Base-by-base conservation (phyloP, 495 filamentous ascomycete genomes). In the Chaetomium cochliodes region DNA sequence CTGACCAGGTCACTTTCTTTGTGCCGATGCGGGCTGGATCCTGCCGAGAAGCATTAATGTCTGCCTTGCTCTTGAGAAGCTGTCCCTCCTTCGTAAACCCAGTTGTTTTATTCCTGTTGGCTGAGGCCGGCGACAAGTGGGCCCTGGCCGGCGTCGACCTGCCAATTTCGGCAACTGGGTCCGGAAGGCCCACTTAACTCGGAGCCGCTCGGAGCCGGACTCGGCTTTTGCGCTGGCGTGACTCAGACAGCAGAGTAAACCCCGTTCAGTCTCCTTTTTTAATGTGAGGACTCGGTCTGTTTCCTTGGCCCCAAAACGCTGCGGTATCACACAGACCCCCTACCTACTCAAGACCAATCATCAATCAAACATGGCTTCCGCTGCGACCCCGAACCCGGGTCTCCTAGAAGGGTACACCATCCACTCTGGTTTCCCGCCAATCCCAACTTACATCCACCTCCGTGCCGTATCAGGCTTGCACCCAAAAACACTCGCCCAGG, bases 361-460 rank as follows among this genome's bases (percentile, higher is more conserved):
- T 44, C 41, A 44, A 18, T 18, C 13, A 44, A 44, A 52, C 22
- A 56, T 56, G 53, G 30, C 28, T 16, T 56, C 53, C 2, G 13
- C n/a, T 15, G 20, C 53, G 20, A 5, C 30, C n/a, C 16, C 52
- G 18, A 9, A 12, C 5, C 58, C 8, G 20, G 26, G 7, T 25
- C 76, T 80, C 16, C 75, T 77, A 0, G 2, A 55, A 16, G 72
- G 72, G 49, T 80, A 80, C 60, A 70, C 58, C 20, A 61, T 80
- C 9, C 69, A 72, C 23, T 18, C 58, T 18, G 78, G 79, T 52
- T 78, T 74, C 55, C 77, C 79, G 15, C 60, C 75, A 0, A 65
- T 76, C 33, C 60, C 76, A 15, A 67, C 71, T 1, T 83, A 82
- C 65, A 39, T 75, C 30, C 68, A 79, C 62, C 74, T 80, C 25